Evolutionary conservation across 768 basidiomycete species (phyloP), one percentile per base, ranked within the genome.

Genomic region (Rhizopogon rudus): DNA sequence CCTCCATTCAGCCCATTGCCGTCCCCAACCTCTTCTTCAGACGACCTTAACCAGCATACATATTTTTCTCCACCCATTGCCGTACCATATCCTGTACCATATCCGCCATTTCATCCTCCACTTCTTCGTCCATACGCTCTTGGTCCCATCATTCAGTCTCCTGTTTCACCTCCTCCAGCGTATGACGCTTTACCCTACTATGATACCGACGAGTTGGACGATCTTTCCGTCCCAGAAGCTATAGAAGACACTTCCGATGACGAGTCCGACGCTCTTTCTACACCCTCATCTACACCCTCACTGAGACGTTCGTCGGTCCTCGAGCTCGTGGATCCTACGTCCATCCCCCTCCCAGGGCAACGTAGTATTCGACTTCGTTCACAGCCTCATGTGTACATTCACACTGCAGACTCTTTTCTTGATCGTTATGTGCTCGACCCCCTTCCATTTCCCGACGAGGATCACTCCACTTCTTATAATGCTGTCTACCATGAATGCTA

Each of bases 241-340:
- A 87, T 91, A 77, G 88, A 91, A 68, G 89, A 91, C 70, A 81
- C 79, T 39, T 91, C 89, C 44, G 90, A 91, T 72, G 89, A 91
- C 73, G 90, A 91, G 75, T 89, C 88, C 14, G 89, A 91, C 62
- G 73, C 80, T 5, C 80, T 77, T 9, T 78, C 80, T 9, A 84
- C 87, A 6, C 87, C 85, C 46, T 84, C 81, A 41, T 78, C 80
- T 9, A 84, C 87, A 6, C 87, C 85, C 46, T 84, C 81, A 41
- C 61, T 81, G 45, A 76, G 78, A 61, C 76, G 77, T 59, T 87
- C 87, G 41, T 79, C 82, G 16, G 80, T 82, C 46, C 68, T 83
- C 57, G 75, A 76, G 52, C 73, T 81, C 51, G 60, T 75, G 43
- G 80, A 83, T 65, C 73, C 80, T 48, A 74, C 80, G 52, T 77